Evolutionary conservation across 768 basidiomycete genomes (phyloP).

Genomic region (Tricholoma sp.): DNA sequence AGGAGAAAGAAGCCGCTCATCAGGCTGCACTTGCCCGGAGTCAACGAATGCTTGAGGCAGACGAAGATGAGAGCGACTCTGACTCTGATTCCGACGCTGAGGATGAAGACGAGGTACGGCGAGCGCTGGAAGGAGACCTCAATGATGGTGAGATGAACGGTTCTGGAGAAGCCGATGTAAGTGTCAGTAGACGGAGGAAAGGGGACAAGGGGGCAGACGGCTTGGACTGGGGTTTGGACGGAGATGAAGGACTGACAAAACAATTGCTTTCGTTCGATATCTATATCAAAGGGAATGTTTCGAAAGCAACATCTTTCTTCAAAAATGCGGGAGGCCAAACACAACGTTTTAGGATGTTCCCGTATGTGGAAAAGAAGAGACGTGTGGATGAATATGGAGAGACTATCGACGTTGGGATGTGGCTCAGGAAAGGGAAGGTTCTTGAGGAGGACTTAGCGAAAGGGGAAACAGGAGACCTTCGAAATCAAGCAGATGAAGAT

Average conservation of each 20-base stretch:
- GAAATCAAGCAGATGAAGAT: constrained; percentile 72
- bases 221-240: constrained; percentile 67
- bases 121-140: constrained; percentile 44
- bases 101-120: constrained; percentile 60
- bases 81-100: constrained; percentile 64
- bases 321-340: constrained; percentile 66
- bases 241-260: constrained; percentile 70
- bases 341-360: constrained; percentile 95
- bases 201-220: constrained; percentile 45
- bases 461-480: constrained; percentile 73
- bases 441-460: constrained; percentile 87
- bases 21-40: constrained; percentile 80
- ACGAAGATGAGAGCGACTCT: constrained; percentile 81
- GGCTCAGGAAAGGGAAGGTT: constrained; percentile 87
- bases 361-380: constrained; percentile 88
- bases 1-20: constrained; percentile 82
- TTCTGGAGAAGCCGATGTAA: constrained; percentile 13
- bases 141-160: constrained; percentile 40
- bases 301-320: constrained; percentile 83
- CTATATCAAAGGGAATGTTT: constrained; percentile 94
- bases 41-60: constrained; percentile 89
- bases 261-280: constrained; percentile 90
- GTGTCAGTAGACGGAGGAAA: constrained; percentile 30
- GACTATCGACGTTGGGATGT: constrained; percentile 91
- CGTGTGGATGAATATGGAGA: constrained; percentile 96